These are phyloP conservation scores for Gymnopilus dilepis DNA, from an alignment of 768 basidiomycete species.

Conservation along the genomic window DNA sequence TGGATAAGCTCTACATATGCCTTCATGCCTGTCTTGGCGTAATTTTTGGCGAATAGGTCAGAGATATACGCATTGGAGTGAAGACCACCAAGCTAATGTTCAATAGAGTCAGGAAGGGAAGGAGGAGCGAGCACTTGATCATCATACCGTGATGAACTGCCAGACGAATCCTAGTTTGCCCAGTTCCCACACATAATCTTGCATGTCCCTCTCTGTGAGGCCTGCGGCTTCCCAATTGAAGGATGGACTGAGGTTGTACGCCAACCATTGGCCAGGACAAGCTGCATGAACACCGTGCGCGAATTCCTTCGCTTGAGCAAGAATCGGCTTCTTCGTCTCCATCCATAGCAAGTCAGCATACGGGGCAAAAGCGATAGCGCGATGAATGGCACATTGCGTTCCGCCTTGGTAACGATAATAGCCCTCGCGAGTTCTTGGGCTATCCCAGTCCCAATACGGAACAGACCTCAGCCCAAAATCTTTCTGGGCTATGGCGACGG, in stretches of 20 bases:
- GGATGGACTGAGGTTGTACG: constrained; percentile 94
- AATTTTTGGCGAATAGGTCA: constrained; percentile 88
- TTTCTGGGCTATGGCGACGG: constrained; percentile 76
- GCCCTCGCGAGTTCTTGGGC: constrained; percentile 92
- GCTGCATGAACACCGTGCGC: constrained; percentile 83
- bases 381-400: constrained; percentile 91
- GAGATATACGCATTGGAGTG: constrained; percentile 98
- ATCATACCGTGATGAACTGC: constrained; percentile 95
- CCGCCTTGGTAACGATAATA: constrained; percentile 98
- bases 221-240: constrained; percentile 97
- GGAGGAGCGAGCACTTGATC: neutral
- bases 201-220: constrained; percentile 83
- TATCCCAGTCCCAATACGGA: constrained; percentile 96
- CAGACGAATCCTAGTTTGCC: constrained; percentile 97
- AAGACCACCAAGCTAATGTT: constrained; percentile 85
- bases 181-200: constrained; percentile 88
- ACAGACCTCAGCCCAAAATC: constrained; percentile 75
- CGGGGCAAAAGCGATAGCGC: constrained; percentile 91
- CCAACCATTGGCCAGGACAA: constrained; percentile 91
- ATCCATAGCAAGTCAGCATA: constrained; percentile 94
- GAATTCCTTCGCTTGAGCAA: constrained; percentile 91
- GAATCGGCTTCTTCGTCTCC: constrained; percentile 96
- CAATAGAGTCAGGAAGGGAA: constrained; percentile 15
- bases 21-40: constrained; percentile 96
- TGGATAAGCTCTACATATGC: constrained; percentile 97